Base-by-base conservation (phyloP, 169 alveolate species). In the Plasmodium inui region DNA sequence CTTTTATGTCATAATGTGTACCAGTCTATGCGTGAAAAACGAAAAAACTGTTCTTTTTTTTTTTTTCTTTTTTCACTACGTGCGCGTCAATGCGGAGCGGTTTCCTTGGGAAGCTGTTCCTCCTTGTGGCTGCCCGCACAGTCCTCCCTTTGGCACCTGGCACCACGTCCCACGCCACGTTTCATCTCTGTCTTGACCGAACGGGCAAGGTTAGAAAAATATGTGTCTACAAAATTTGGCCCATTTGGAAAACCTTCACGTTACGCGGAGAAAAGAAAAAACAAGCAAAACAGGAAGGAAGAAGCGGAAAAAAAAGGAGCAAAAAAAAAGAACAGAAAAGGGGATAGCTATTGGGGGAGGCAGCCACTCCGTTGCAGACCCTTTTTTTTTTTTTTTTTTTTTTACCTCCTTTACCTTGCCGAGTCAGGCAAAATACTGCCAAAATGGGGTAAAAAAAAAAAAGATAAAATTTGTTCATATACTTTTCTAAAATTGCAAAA, bases 361-460 rank as follows among this genome's bases (percentile, higher is more conserved):
- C 6, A 67, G 32, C 32, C n/a, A 67, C 76, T 67, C 76, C 76
- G 37, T 67, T 67, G 76, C 30, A 28, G 34, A 28, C n/a, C 41
- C 37, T 67, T 67, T 67, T 67, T 67, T 67, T 67, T 67, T 57
- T 57, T 67, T 67, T 67, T 67, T 67, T 67, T 67, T 67, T 67
- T 67, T 26, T 67, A 67, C 3, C 76, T 4, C 17, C 5, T 67
- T 67, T 67, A 8, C 76, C 76, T 26, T n/a, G 14, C 28, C 14
- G 3, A 6, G 76, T 19, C 34, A 67, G 76, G 34, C 28, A 67
- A 67, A n/a, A 8, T 19, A 22, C 32, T 61, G 34, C 17, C 17
- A 67, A 67, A 67, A 61, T 61, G 26, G 76, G 34, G 76, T 61
- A 28, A 19, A 67, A 67, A 67, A 67, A 67, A 28, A 67, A 67